Conservation (phyloP, 2,329 filamentous ascomycete genomes). For the Trichoderma aggressivum region DNA sequence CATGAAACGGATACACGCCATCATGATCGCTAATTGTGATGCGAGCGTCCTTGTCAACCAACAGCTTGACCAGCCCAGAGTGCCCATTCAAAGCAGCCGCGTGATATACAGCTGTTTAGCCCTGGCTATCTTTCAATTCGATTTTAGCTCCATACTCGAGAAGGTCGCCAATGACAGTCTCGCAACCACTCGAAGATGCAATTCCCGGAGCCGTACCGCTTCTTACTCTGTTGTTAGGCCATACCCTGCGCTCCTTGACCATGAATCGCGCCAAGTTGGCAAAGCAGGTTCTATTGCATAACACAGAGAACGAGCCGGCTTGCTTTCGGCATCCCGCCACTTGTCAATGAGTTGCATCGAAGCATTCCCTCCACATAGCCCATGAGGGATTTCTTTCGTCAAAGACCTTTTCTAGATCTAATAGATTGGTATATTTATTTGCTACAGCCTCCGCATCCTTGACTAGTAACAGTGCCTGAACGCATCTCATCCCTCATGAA, state of each 20-base stretch:
- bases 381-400: not conserved
- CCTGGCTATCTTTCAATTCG: not conserved
- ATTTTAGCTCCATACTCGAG: not conserved
- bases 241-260: not conserved
- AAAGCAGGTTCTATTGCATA: not conserved
- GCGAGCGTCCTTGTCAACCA: not conserved
- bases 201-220: not conserved
- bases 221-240: not conserved
- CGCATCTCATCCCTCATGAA: not conserved
- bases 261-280: not conserved
- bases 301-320: not conserved
- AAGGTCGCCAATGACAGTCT: not conserved
- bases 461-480: not conserved
- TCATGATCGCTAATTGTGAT: not conserved
- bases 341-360: not conserved
- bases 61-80: not conserved
- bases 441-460: not conserved
- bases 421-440: not conserved
- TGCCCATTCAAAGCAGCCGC: too few relatives aligned
- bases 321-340: not conserved
- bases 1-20: not conserved
- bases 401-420: not conserved
- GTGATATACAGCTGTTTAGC: not conserved
- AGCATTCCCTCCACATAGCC: not conserved
- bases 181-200: not conserved